Percentiles rank a stretch among this genome's conserved stretches.
Evolutionary conservation across 352 stramenopile genomes (phyloP).

Genomic region (Phytophthora capsici): DNA sequence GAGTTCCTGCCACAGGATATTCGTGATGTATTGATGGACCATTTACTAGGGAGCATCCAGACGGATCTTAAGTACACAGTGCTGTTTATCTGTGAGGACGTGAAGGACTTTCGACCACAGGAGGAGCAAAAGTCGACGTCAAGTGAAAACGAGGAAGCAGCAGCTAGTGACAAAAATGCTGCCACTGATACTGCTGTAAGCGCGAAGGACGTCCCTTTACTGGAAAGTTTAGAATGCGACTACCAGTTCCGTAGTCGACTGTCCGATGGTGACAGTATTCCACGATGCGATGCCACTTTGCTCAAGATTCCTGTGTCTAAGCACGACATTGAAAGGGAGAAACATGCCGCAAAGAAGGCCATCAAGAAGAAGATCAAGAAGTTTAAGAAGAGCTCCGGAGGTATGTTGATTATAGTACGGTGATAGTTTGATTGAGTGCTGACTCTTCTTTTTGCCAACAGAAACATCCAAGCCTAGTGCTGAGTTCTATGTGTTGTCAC

Average conservation of each 20-base stretch:
- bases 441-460: constrained; percentile 20
- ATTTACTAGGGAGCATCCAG: constrained; percentile 60
- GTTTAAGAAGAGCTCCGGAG: constrained; percentile 75
- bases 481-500: constrained; percentile 81
- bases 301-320: constrained; percentile 79
- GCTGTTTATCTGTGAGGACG: constrained; percentile 76
- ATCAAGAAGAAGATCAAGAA: constrained; percentile 91
- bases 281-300: constrained; percentile 72
- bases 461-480: constrained; percentile 55
- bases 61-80: constrained; percentile 75
- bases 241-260: constrained; percentile 61
- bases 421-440: not conserved
- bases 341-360: constrained; percentile 76
- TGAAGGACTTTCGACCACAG: constrained; percentile 48
- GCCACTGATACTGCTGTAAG: not conserved
- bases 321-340: constrained; percentile 74
- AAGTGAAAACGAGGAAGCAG: constrained; percentile 10
- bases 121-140: constrained; percentile 5
- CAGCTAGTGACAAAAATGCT: not conserved
- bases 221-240: constrained; percentile 41
- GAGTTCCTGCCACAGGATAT: constrained; percentile 46
- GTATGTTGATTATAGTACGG: constrained; percentile 28
- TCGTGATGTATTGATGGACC: constrained; percentile 68
- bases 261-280: constrained; percentile 80
- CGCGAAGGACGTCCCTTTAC: constrained; percentile 36